These are phyloP conservation scores for Boletus subparvulus DNA, from an alignment of 768 basidiomycete species.

Conservation along the genomic window DNA sequence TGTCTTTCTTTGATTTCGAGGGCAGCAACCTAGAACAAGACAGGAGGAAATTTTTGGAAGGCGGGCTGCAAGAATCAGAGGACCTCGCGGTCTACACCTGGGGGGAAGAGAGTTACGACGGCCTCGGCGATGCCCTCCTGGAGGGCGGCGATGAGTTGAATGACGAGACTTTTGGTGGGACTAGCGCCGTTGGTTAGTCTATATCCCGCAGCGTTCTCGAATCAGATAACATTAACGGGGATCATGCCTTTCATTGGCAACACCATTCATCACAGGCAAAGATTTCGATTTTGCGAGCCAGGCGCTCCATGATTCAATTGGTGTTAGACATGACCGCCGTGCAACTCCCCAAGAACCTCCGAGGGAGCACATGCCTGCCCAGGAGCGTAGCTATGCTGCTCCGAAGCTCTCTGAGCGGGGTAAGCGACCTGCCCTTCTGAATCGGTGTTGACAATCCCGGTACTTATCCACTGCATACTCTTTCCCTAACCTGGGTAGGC, in stretches of 20 bases:
- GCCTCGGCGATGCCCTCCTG: conserved; percentile 80
- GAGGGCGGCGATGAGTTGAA: conserved; percentile 93
- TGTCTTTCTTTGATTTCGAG: conserved; percentile 87
- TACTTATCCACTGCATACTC: conserved; percentile 17
- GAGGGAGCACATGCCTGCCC: conserved; percentile 30
- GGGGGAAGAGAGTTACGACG: conserved; percentile 90
- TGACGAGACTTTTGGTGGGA: conserved; percentile 91
- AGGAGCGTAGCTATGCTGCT: conserved; percentile 21
- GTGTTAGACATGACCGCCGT: conserved; percentile 15
- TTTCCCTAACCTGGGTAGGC: conserved; percentile 15
- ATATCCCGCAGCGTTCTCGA: background rate
- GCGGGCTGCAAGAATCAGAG: conserved; percentile 57
- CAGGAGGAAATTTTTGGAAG: conserved; percentile 53
- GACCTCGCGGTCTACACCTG: conserved; percentile 90
- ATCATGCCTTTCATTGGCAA: background rate
- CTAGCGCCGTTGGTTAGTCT: conserved; percentile 68
- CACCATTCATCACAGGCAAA: conserved; percentile 53
- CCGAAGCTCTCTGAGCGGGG: conserved; percentile 28
- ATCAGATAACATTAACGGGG: conserved; percentile 16
- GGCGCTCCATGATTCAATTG: conserved; percentile 29
- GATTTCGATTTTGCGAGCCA: conserved; percentile 85
- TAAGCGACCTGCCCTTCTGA: conserved; percentile 20
- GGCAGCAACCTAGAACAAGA: conserved; percentile 61
- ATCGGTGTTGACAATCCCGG: background rate
- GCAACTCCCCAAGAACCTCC: conserved; percentile 21